A percentile compares a stretch with the other conserved stretches of the same genome.
Evolutionary conservation across 2,329 filamentous ascomycete genomes (phyloP).

Genomic region (Aspergillus sp.): DNA sequence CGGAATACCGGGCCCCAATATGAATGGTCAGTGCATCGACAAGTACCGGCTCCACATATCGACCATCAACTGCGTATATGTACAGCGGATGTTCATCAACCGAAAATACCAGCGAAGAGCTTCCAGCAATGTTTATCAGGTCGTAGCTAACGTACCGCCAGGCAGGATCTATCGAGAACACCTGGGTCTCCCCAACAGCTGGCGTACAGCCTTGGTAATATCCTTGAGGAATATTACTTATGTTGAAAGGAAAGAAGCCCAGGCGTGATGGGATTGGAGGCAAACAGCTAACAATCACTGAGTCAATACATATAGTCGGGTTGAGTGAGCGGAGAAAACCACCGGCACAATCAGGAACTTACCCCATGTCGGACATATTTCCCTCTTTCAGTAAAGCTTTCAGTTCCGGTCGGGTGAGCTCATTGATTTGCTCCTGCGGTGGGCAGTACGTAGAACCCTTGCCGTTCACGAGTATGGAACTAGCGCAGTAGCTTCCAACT

Average conservation of each 20-base stretch:
- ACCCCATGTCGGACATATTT: slow-evolving; percentile 38
- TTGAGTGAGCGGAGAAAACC: not conserved
- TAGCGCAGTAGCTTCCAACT: slow-evolving; percentile 49
- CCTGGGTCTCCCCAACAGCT: slow-evolving; percentile 47
- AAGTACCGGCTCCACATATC: slow-evolving; percentile 43
- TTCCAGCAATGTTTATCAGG: slow-evolving; percentile 54
- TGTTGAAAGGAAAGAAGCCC: slow-evolving; percentile 25
- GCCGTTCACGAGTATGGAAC: slow-evolving; percentile 63
- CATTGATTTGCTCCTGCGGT: slow-evolving; percentile 45
- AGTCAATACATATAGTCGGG: no score
- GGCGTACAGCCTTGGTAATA: slow-evolving; percentile 48
- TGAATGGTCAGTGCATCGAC: slow-evolving; percentile 37
- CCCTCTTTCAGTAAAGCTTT: slow-evolving; percentile 23
- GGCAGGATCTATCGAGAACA: slow-evolving; percentile 44
- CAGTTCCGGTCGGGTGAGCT: slow-evolving; percentile 20
- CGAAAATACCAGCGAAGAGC: slow-evolving; percentile 52
- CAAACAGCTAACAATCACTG: slow-evolving; percentile 21
- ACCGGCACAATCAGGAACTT: slow-evolving; percentile 1
- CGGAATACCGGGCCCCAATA: slow-evolving; percentile 45
- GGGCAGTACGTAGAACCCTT: slow-evolving; percentile 59
- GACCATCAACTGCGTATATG: slow-evolving; percentile 49
- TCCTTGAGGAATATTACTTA: slow-evolving; percentile 32
- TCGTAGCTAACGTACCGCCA: slow-evolving; percentile 58
- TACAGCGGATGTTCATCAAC: slow-evolving; percentile 50
- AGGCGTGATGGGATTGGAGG: slow-evolving; percentile 25